Evolutionary conservation across 2,329 filamentous ascomycete genomes (phyloP).

Genomic region (Nannizzia gypsea): DNA sequence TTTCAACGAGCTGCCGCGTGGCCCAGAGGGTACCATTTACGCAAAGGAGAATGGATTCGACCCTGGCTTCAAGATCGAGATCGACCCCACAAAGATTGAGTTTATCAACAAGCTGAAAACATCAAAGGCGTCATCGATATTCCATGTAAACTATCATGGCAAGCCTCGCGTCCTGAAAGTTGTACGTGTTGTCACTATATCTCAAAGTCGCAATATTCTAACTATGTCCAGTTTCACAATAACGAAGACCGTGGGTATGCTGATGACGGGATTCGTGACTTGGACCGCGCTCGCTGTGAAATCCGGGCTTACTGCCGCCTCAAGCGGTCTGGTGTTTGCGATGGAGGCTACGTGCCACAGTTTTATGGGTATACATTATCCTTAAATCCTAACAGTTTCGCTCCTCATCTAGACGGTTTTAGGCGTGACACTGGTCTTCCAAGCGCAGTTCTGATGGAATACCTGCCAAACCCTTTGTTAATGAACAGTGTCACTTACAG

Average conservation of each 20-base stretch:
- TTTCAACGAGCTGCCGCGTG: background rate
- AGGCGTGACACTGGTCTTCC: slow-evolving; percentile 5
- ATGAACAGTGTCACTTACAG: slow-evolving; percentile 14
- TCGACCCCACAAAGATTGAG: slow-evolving; percentile 10
- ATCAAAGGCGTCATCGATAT: slow-evolving; percentile 13
- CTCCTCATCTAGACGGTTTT: slow-evolving; percentile 13
- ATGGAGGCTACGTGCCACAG: slow-evolving; percentile 10
- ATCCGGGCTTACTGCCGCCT: slow-evolving; percentile 13
- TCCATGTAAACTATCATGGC: slow-evolving; percentile 12
- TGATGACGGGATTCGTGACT: slow-evolving; percentile 12
- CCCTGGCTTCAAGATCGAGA: slow-evolving; percentile 11
- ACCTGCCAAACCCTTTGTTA: slow-evolving; percentile 11
- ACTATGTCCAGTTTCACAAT: slow-evolving; percentile 12
- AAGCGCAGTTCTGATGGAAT: slow-evolving; percentile 13
- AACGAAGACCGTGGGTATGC: slow-evolving; percentile 13
- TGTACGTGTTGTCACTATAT: slow-evolving; percentile 9
- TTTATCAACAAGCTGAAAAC: slow-evolving; percentile 11
- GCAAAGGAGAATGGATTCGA: slow-evolving; percentile 12
- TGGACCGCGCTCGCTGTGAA: slow-evolving; percentile 13
- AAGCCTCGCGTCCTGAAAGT: slow-evolving; percentile 14
- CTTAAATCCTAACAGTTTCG: slow-evolving; percentile 2
- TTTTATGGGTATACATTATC: slow-evolving; percentile 12
- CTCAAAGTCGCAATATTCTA: background rate
- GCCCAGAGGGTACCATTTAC: slow-evolving; percentile 12
- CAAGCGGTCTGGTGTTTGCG: slow-evolving; percentile 11